Evolutionary conservation across 345 rosid genomes (phyloP), one percentile per base, ranked within the genome.

Genomic region (Gossypium herbaceum): DNA sequence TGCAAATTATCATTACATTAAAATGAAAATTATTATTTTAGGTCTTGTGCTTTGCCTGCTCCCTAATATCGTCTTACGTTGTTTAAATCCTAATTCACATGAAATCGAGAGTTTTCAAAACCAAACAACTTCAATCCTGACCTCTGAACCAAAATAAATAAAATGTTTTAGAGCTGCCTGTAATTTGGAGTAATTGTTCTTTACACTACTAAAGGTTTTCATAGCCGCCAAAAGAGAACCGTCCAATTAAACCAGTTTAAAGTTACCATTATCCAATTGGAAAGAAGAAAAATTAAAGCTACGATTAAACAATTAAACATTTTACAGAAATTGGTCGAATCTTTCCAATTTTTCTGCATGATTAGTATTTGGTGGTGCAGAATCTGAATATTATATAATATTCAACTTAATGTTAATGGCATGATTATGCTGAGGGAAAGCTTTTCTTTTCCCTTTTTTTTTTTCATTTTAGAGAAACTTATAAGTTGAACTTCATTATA

Each of bases 181-280:
- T 19, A 76, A 50, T 71, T 71, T 78, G 80, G 80, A 73, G 68
- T 20, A 20, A 73, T 66, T 77, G 67, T 48, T 73, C 62, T 73
- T 73, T 56, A 77, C 15, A 47, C 12, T 13, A 12, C 12, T 48
- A 15, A 15, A 44, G 58, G n/a, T 48, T 68, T 22, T 12, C 20
- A 17, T 47, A 52, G 27, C 73, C 27, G 29, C 56, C 39, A 22
- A 47, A 47, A 20, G 2, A 22, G 34, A 12, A 44, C 71, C 54
- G 9, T 47, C n/a, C 56, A 22, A 68, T 68, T 24, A 48, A 25
- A 68, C 41, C 72, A 68, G 25, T 34, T 50, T 48, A 48, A 48
- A 68, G 12, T 3, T n/a, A 65, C 15, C 10, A 61, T 19, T 29
- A 61, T 27, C 27, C 13, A 13, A 9, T 39, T 41, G 24, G 22